Conservation (phyloP, 1,139 yeast genomes). For the Protomyces inouyei region DNA sequence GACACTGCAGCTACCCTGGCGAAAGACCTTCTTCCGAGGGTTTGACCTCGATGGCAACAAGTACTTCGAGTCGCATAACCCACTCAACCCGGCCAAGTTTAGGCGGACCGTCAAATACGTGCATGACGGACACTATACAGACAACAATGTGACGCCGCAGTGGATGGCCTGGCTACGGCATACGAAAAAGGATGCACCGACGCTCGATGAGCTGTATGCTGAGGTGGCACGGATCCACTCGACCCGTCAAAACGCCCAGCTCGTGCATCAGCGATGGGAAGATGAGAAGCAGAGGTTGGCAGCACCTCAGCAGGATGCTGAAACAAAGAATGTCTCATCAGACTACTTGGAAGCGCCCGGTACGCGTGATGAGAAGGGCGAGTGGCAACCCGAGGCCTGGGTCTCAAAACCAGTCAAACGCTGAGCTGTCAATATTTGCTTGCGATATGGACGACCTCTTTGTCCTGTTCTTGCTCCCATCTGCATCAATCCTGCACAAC, state of each 20-base stretch:
- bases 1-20: constrained; percentile 20
- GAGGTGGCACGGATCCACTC: constrained; percentile 18
- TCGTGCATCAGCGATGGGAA: constrained; percentile 18
- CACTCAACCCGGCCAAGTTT: constrained; percentile 12
- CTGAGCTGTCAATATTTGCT: not conserved
- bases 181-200: constrained; percentile 16
- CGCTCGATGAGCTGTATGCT: constrained; percentile 1
- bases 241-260: constrained; percentile 5
- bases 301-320: not conserved
- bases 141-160: constrained; percentile 23
- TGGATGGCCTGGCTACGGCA: constrained; percentile 27
- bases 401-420: not conserved
- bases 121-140: constrained; percentile 22
- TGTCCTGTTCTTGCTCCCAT: no score
- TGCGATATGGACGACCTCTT: no score
- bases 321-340: not conserved
- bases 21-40: constrained; percentile 9
- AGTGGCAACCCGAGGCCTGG: constrained; percentile 26
- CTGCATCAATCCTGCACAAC: no score
- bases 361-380: constrained; percentile 24
- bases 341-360: constrained; percentile 21
- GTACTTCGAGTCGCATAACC: constrained; percentile 20
- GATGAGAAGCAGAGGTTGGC: constrained; percentile 10
- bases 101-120: constrained; percentile 24
- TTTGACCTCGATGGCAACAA: constrained; percentile 25